Percentiles rank a stretch among this genome's conserved stretches.
Evolutionary conservation across 2,329 filamentous ascomycete genomes (phyloP).

Genomic region (Xylariaceae sp.): DNA sequence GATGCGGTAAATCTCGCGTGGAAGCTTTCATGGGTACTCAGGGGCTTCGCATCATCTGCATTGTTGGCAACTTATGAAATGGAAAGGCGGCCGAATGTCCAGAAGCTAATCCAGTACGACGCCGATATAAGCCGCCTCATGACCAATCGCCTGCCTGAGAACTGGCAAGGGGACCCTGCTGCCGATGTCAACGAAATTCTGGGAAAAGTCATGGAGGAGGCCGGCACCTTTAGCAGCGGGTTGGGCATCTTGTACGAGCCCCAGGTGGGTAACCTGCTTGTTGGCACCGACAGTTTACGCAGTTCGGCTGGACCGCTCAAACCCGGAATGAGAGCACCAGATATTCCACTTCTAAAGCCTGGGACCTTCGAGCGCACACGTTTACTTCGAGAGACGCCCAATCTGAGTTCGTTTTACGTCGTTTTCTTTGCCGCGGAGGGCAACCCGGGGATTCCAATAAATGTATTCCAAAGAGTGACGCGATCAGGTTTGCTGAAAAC

Average conservation of each 20-base stretch:
- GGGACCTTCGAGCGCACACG: constrained; percentile 42
- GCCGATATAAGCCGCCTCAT: constrained; percentile 36
- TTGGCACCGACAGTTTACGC: not conserved
- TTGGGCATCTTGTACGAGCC: constrained; percentile 55
- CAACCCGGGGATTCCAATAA: not conserved
- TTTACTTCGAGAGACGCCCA: constrained; percentile 43
- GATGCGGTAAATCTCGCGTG: constrained; percentile 48
- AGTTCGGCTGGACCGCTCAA: constrained; percentile 6
- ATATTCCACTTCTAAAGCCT: constrained; percentile 43
- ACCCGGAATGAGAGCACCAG: constrained; percentile 44
- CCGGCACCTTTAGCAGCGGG: constrained; percentile 25
- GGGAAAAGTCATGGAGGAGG: constrained; percentile 48
- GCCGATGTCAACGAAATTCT: constrained; percentile 45
- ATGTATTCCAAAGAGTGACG: constrained; percentile 6
- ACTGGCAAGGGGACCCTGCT: constrained; percentile 39
- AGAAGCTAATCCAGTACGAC: constrained; percentile 41
- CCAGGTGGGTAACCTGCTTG: constrained; percentile 34
- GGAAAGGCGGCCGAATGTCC: constrained; percentile 45
- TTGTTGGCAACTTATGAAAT: constrained; percentile 45
- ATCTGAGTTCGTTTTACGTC: constrained; percentile 40
- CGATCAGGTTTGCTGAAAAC: constrained; percentile 13
- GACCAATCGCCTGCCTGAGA: constrained; percentile 38
- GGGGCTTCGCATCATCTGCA: constrained; percentile 23
- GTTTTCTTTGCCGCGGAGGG: constrained; percentile 34
- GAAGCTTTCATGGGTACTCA: constrained; percentile 45